These are phyloP conservation scores for Diaporthe aspalathi DNA, from an alignment of 2,329 filamentous ascomycete genomes.

Conservation along the genomic window DNA sequence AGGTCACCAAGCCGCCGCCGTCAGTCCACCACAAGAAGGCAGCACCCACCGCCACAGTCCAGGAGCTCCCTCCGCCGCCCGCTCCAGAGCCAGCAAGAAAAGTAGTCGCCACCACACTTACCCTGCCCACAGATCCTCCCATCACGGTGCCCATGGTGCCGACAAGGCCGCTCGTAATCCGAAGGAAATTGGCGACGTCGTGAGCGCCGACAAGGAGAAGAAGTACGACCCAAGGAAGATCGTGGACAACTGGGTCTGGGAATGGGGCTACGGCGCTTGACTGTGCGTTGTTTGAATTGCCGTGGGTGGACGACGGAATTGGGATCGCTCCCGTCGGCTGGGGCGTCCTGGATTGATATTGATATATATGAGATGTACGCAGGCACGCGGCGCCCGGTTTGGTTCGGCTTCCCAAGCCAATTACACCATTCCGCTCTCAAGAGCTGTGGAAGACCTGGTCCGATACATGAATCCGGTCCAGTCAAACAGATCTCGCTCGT, in stretches of 20 bases:
- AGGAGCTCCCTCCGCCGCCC: constrained; percentile 25
- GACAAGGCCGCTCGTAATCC: constrained; percentile 31
- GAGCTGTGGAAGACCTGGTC: not conserved
- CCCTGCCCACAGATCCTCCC: constrained; percentile 22
- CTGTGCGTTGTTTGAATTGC: not conserved
- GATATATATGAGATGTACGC: constrained; percentile 11
- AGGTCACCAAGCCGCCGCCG: constrained; percentile 6
- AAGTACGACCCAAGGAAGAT: constrained; percentile 35
- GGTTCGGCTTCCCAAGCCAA: not conserved
- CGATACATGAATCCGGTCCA: not conserved
- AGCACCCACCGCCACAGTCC: not conserved
- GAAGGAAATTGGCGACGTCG: constrained; percentile 33
- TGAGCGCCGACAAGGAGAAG: constrained; percentile 32
- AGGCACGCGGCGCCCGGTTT: not conserved
- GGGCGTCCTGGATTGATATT: not conserved
- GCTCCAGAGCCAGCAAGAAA: constrained; percentile 28
- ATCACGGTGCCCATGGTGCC: constrained; percentile 28
- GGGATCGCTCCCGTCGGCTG: not conserved
- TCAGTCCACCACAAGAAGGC: constrained; percentile 11
- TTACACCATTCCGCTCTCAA: not conserved
- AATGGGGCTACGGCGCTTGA: constrained; percentile 27
- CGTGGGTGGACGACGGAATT: not conserved
- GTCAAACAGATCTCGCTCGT: not conserved
- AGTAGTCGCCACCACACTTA: constrained; percentile 27
- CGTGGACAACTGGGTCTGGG: constrained; percentile 35